Conservation (phyloP, 495 filamentous ascomycete species). For the Podospora bellae-mahoneyi region DNA sequence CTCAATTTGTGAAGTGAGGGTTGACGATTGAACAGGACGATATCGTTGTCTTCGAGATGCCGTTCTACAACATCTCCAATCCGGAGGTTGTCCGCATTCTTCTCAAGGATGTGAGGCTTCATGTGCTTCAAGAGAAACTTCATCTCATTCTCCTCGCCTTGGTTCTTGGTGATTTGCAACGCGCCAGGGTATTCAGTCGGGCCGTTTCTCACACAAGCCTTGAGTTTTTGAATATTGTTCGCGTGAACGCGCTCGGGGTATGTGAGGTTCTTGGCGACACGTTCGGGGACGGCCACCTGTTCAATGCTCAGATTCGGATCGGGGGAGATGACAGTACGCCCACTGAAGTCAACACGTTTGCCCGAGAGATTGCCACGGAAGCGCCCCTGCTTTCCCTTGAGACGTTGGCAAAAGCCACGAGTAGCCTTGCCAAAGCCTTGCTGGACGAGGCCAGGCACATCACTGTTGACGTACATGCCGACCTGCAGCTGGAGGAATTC, state of each 20-base stretch:
- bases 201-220: slow-evolving; percentile 67
- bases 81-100: slow-evolving; percentile 65
- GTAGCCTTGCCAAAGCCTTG: slow-evolving; percentile 71
- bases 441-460: slow-evolving; percentile 84
- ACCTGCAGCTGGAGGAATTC: slow-evolving; percentile 92
- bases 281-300: slow-evolving; percentile 83
- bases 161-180: slow-evolving; percentile 73
- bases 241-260: slow-evolving; percentile 82
- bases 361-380: slow-evolving; percentile 96
- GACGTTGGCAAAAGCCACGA: slow-evolving; percentile 86
- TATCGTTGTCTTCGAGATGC: slow-evolving; percentile 92
- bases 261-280: slow-evolving; percentile 90
- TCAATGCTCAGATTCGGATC: slow-evolving; percentile 94
- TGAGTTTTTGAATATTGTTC: slow-evolving; percentile 79
- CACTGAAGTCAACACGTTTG: slow-evolving; percentile 98
- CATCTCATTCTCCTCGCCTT: slow-evolving; percentile 41
- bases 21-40: slow-evolving; percentile 97
- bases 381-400: slow-evolving; percentile 96
- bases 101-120: slow-evolving; percentile 46
- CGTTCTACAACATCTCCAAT: slow-evolving; percentile 89
- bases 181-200: slow-evolving; percentile 79
- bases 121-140: slow-evolving; percentile 75
- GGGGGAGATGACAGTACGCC: slow-evolving; percentile 93
- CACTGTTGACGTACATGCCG: slow-evolving; percentile 96
- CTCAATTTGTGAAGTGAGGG: slow-evolving; percentile 96